Percentiles rank a stretch among this genome's conserved stretches.
These are phyloP conservation scores for Pyrenochaeta sp. DNA, from an alignment of 2,329 filamentous ascomycete species.

Conservation along the genomic window DNA sequence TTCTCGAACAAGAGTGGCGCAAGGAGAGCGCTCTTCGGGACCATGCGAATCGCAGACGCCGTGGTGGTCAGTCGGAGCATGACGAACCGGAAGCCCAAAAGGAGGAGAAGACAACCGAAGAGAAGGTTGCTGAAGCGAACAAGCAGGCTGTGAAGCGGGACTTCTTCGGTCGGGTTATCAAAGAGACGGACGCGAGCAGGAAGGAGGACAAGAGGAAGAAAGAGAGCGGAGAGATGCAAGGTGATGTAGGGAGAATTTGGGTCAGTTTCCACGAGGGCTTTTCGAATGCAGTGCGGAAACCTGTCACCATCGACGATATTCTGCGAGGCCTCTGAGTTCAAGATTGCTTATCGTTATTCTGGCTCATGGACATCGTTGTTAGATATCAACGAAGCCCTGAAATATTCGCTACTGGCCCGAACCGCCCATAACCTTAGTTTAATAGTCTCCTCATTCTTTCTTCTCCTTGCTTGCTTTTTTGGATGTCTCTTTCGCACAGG, in stretches of 20 bases:
- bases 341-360: neutral
- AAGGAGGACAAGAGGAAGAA: conserved; percentile 55
- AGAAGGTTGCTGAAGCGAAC: conserved; percentile 33
- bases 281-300: conserved; percentile 91
- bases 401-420: neutral
- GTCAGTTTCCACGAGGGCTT: conserved; percentile 89
- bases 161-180: conserved; percentile 82
- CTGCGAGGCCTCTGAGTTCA: conserved; percentile 66
- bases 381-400: neutral
- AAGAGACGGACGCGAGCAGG: conserved; percentile 51
- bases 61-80: conserved; percentile 42
- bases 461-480: too few species aligned
- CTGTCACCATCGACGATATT: conserved; percentile 81
- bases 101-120: conserved; percentile 27
- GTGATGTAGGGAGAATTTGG: conserved; percentile 73
- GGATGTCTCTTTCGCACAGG: too few species aligned
- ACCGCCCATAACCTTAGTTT: too few species aligned
- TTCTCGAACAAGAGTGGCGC: conserved; percentile 88
- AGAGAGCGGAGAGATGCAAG: conserved; percentile 42
- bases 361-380: neutral
- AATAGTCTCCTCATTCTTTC: too few species aligned
- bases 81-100: conserved; percentile 23
- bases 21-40: conserved; percentile 75
- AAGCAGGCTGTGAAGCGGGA: conserved; percentile 70
- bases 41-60: conserved; percentile 69